Evolutionary conservation across 352 stramenopile genomes (phyloP), one percentile per base, ranked within the genome.

Genomic region (Blastocystis sp.): DNA sequence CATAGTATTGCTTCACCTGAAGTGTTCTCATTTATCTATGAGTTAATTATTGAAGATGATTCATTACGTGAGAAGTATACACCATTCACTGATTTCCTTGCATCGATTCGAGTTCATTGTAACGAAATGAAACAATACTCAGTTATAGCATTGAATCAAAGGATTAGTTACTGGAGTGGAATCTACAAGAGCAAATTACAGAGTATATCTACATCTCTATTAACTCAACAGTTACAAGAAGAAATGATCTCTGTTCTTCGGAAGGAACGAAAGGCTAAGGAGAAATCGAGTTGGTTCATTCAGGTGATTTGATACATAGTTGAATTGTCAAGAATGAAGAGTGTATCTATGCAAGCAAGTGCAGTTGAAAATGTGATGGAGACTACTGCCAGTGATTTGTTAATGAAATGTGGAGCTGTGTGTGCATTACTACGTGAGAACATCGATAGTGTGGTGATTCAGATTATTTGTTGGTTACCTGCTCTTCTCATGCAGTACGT

Each of bases 401-500:
- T 80, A 52, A 63, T 80, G 39, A 51, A 54, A 16, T 80, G 69
- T 54, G 69, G 35, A 32, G 69, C 69, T 5, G 7, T 80, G 3
- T 63, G n/a, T 24, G 49, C 69, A 12, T 27, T 80, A 21, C 12
- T 43, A 24, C 43, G 69, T 32, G 69, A 80, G 16, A 49, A 29
- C 14, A 39, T 54, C 24, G 69, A 80, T 39, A 9, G 21, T 24
- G 24, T 80, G 0, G 42, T 80, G 9, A n/a, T 80, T 11, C 69
- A 80, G n/a, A 80, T 80, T 32, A 37, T 80, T 27, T 80, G 69
- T 54, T 80, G 69, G 69, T 54, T 80, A 0, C 69, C 69, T 14
- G 52, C 43, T 3, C 27, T 80, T 12, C 69, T 80, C 1, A 29
- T 80, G 37, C 43, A 80, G 69, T 80, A 12, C 6, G 35, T 39